phyloP scores from a whole-genome alignment of 208 protist species.

The Trypanosoma mega region DNA sequence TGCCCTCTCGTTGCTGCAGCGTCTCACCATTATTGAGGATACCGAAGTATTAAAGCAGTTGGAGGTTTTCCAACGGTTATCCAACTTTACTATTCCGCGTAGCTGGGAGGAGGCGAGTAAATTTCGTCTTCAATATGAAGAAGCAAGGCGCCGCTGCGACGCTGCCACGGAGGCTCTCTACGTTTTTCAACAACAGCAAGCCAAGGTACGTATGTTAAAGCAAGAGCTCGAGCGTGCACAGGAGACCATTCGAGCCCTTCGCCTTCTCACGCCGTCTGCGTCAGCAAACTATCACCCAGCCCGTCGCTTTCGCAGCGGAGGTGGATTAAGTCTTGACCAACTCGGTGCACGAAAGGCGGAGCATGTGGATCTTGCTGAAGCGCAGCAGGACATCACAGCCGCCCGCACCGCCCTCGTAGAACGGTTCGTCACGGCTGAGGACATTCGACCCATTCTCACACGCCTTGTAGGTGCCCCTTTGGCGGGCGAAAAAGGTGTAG shows the following conservation, averaged over 20 bases:
- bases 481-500: not conserved
- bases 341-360: slow-evolving; percentile 15
- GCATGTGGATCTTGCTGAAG: slow-evolving; percentile 13
- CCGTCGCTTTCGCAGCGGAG: slow-evolving; percentile 26
- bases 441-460: slow-evolving; percentile 14
- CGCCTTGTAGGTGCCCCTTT: slow-evolving; percentile 5
- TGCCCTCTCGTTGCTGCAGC: slow-evolving; percentile 20
- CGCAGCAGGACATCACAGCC: not conserved
- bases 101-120: slow-evolving; percentile 37
- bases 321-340: slow-evolving; percentile 11
- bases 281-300: slow-evolving; percentile 26
- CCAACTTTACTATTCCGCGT: slow-evolving; percentile 29
- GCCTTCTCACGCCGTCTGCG: slow-evolving; percentile 5
- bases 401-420: slow-evolving; percentile 18
- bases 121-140: slow-evolving; percentile 28
- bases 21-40: slow-evolving; percentile 34
- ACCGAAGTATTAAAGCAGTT: slow-evolving; percentile 28
- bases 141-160: slow-evolving; percentile 22
- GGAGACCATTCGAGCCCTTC: slow-evolving; percentile 24
- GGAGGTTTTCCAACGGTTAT: slow-evolving; percentile 26
- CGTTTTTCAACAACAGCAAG: slow-evolving; percentile 33
- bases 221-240: slow-evolving; percentile 26
- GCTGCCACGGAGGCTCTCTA: slow-evolving; percentile 28
- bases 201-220: slow-evolving; percentile 31
- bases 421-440: slow-evolving; percentile 22